Conservation (phyloP, 2,329 filamentous ascomycete species). For the Ophiostoma triangulosporum region DNA sequence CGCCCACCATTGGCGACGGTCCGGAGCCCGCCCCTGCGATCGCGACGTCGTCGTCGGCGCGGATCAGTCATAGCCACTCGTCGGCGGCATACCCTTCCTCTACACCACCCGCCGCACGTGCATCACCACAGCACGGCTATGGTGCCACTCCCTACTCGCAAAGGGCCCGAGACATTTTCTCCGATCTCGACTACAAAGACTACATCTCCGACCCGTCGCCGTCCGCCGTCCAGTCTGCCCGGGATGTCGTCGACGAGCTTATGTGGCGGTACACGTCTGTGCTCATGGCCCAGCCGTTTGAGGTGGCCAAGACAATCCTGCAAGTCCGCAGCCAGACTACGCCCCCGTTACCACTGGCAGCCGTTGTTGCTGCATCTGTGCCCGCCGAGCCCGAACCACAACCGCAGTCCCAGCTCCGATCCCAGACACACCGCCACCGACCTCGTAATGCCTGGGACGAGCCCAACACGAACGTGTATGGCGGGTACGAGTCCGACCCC, state of each 20-base stretch:
- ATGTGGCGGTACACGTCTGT: constrained; percentile 87
- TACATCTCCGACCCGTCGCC: constrained; percentile 68
- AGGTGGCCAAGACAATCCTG: constrained; percentile 87
- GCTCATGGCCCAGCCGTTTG: constrained; percentile 85
- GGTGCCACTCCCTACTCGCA: constrained; percentile 34
- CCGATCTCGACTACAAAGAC: constrained; percentile 83
- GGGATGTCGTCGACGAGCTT: constrained; percentile 68
- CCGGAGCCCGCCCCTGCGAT: constrained; percentile 20
- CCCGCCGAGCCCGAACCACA: background rate
- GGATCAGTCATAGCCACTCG: background rate
- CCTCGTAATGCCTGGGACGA: background rate
- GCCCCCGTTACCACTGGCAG: constrained; percentile 11
- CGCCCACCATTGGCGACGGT: constrained; percentile 39
- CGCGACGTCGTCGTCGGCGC: constrained; percentile 20
- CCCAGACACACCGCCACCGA: background rate
- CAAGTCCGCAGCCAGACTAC: constrained; percentile 54
- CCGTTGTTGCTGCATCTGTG: background rate
- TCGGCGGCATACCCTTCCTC: background rate
- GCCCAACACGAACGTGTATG: constrained; percentile 19
- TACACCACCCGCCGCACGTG: constrained; percentile 16
- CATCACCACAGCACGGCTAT: constrained; percentile 31
- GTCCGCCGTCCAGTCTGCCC: constrained; percentile 59
- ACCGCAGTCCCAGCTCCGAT: background rate
- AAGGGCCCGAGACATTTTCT: constrained; percentile 72
- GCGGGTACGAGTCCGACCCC: constrained; percentile 54